Base-by-base conservation (phyloP, 352 stramenopile species). In the Thalassiosira delicatula region DNA sequence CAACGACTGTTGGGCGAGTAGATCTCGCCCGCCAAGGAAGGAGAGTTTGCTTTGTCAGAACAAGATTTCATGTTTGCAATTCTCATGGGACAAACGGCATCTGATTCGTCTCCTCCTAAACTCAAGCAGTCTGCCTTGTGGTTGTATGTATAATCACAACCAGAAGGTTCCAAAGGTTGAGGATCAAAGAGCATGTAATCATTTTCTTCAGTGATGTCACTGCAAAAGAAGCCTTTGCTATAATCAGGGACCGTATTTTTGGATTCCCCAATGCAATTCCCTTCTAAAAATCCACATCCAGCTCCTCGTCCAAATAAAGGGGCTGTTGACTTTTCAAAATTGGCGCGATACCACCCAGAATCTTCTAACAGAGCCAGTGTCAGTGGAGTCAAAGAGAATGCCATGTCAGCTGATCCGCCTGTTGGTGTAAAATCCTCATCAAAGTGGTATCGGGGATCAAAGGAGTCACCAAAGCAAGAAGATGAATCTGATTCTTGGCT, bases 331-430 rank as follows among this genome's bases (percentile, higher is more conserved):
- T 61, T 76, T 5, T 61, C 54, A 84, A 80, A 88, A 27, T 84
- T 78, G 33, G 78, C 78, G 40, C 65, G 60, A 54, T 88, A 88
- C 83, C 83, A 89, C 46, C 78, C 82, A 67, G 63, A 81, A 80
- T 89, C 83, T 65, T 86, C 74, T 51, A 89, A 73, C 12, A 89
- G 54, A 19, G 69, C 83, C 12, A 89, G 51, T 30, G 83, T 81
- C n/a, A 86, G 37, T 0, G 69, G 69, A 66, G 44, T 82, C 23
- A 88, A 68, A 44, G 73, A 79, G 56, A 75, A 75, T 14, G 72
- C 68, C 76, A 65, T 76, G 42, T 81, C 77, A 74, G 76, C 70
- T 49, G 76, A 76, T 27, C 63, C 62, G 2, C 57, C 59, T 35
- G 37, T 70, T 1, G 51, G 27, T 30, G 60, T 30, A 17, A 84